These are phyloP conservation scores for slime mould (Dictyostelium discoideum) DNA, from an alignment of 78 protist genomes.

Conservation along the genomic window dicty_2.7 NC_007088.5:2751001-2751500, in stretches of 20 bases:
- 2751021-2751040: neutral
- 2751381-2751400: conserved; percentile 87
- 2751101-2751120: no score
- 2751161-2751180: conserved; percentile 7
- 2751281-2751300: conserved; percentile 47
- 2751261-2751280: conserved; percentile 11
- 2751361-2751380: conserved; percentile 80
- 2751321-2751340: conserved; percentile 3
- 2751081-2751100: neutral
- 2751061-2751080: neutral
- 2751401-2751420: conserved; percentile 94
- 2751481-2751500: neutral
- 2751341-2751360: conserved; percentile 82
- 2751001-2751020: neutral
- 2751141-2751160: neutral
- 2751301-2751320: conserved; percentile 59
- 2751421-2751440: conserved; percentile 68
- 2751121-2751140: no score
- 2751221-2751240: conserved; percentile 86
- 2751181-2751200: conserved; percentile 75
- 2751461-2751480: conserved; percentile 92
- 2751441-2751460: conserved; percentile 97
- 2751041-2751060: neutral
- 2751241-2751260: conserved; percentile 8
- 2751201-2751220: conserved; percentile 86